These are phyloP conservation scores for Sporobolomyces pararoseus DNA, from an alignment of 768 basidiomycete species.

Conservation along the genomic window DNA sequence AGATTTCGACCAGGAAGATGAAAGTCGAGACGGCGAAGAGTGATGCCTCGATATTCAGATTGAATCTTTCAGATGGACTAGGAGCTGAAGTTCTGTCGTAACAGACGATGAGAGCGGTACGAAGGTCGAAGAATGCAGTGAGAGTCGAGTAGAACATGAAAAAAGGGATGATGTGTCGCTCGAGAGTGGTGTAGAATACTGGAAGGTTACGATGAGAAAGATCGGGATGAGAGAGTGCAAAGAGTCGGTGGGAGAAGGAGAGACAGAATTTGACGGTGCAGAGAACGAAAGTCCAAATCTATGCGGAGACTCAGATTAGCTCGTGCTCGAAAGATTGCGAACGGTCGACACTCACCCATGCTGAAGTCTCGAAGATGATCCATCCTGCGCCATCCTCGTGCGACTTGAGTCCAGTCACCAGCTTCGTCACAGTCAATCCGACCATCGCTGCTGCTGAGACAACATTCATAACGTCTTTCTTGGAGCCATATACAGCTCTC, in stretches of 20 bases:
- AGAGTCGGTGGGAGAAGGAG: conserved; percentile 25
- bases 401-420: background rate
- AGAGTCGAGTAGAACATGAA: conserved; percentile 28
- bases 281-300: conserved; percentile 36
- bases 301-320: background rate
- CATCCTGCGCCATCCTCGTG: conserved; percentile 2
- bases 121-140: conserved; percentile 43
- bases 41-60: conserved; percentile 19
- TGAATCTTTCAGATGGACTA: background rate
- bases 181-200: conserved; percentile 23
- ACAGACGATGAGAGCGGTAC: conserved; percentile 35
- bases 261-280: conserved; percentile 29
- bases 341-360: conserved; percentile 27
- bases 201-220: conserved; percentile 20
- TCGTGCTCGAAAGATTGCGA: background rate
- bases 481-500: conserved; percentile 24
- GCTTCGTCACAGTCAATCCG: background rate
- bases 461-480: conserved; percentile 22
- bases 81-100: background rate
- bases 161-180: conserved; percentile 41
- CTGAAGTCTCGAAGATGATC: background rate
- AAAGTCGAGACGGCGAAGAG: conserved; percentile 18
- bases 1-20: conserved; percentile 38
- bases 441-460: background rate
- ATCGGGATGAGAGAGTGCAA: conserved; percentile 14